A percentile compares a stretch with the other conserved stretches of the same genome.
These are phyloP conservation scores for Gossypium davidsonii DNA, from an alignment of 441 rosid species.

Conservation along the genomic window DNA sequence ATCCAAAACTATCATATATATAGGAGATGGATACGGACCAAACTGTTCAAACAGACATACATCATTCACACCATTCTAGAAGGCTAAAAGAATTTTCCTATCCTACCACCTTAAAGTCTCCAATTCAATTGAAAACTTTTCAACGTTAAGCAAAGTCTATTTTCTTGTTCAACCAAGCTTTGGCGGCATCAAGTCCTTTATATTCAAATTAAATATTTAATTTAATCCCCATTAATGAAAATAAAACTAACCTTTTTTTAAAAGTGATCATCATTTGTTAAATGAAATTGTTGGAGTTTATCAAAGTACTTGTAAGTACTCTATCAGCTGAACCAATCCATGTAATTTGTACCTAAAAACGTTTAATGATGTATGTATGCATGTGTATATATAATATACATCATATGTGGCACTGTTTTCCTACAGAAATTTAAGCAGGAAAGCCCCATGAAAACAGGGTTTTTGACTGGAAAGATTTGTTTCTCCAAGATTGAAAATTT, in stretches of 20 bases:
- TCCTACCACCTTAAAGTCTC: slow-evolving; percentile 18
- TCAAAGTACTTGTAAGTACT: no score
- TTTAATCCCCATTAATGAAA: no score
- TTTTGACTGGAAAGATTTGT: not conserved
- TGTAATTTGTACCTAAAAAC: no score
- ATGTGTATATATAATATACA: no score
- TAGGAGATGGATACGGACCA: not conserved
- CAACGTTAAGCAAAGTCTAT: not conserved
- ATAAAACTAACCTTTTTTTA: no score
- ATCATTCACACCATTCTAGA: slow-evolving; percentile 17
- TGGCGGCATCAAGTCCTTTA: no score
- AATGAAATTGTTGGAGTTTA: no score
- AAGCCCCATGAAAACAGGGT: not conserved
- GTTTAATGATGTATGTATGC: no score
- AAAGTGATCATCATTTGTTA: no score
- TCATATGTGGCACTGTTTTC: not conserved
- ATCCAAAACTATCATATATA: not conserved
- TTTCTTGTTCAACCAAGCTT: no score
- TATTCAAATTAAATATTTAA: no score
- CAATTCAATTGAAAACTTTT: not conserved
- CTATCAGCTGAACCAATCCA: no score
- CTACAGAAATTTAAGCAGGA: not conserved
- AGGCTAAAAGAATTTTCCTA: slow-evolving; percentile 11
- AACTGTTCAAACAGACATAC: slow-evolving; percentile 21
- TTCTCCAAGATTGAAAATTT: not conserved